Evolutionary conservation across 1,284 basidiomycete genomes (phyloP).

Genomic region (Moesziomyces parantarcticus): DNA sequence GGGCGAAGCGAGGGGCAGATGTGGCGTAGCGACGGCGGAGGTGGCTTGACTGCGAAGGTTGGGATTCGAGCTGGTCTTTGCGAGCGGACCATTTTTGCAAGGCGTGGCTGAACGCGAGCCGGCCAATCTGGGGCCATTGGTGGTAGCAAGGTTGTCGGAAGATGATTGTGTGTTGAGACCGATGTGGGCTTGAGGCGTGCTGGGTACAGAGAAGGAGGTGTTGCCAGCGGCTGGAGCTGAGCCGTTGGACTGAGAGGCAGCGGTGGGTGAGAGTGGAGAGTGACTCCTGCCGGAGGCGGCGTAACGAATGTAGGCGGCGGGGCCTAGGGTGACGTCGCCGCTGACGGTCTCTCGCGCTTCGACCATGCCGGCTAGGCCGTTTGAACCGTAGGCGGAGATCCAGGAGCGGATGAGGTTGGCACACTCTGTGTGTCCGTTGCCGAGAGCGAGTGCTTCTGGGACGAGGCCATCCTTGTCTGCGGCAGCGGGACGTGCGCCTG

Average conservation of each 20-base stretch:
- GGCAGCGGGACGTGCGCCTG: constrained; percentile 56
- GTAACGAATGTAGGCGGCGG: constrained; percentile 45
- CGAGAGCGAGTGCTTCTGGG: constrained; percentile 56
- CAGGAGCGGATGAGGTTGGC: constrained; percentile 53
- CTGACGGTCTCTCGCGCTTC: constrained; percentile 43
- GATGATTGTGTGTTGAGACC: constrained; percentile 10
- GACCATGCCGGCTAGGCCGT: constrained; percentile 48
- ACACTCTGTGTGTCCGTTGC: constrained; percentile 47
- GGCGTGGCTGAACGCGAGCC: not conserved
- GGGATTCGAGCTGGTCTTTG: constrained; percentile 52
- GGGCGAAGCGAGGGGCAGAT: constrained; percentile 21
- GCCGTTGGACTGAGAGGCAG: not conserved
- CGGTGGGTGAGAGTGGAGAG: constrained; percentile 20
- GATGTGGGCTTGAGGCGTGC: constrained; percentile 6
- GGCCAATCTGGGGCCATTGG: constrained; percentile 6
- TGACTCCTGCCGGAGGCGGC: constrained; percentile 23
- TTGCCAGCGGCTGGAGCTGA: constrained; percentile 1
- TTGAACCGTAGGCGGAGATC: constrained; percentile 50
- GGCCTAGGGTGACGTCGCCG: constrained; percentile 34
- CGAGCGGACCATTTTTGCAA: constrained; percentile 11
- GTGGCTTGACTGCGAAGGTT: constrained; percentile 30
- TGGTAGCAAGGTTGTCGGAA: constrained; percentile 15
- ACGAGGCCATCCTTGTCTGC: constrained; percentile 53
- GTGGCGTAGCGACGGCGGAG: constrained; percentile 4
- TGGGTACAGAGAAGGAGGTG: constrained; percentile 3